Percentiles rank a stretch among this genome's conserved stretches.
Evolutionary conservation across 169 alveolate species (phyloP).

Genomic region (Babesia ovis): DNA sequence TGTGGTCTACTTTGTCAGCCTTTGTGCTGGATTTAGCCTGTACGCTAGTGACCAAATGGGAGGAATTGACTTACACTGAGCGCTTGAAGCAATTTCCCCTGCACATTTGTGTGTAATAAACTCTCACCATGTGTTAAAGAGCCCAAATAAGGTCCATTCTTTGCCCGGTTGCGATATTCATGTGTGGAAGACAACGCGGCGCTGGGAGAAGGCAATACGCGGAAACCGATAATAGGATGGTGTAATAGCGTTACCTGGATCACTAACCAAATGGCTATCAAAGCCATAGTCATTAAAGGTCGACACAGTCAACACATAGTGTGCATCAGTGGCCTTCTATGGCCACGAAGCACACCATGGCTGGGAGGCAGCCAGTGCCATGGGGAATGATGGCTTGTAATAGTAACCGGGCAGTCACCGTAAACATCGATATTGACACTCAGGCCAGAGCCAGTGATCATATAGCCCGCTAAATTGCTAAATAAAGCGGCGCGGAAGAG

Average conservation of each 20-base stretch:
- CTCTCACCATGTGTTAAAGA: no score
- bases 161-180: conserved; percentile 2
- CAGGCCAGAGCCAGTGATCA: not conserved
- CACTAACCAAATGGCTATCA: not conserved
- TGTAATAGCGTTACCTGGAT: not conserved
- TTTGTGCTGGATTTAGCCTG: no score
- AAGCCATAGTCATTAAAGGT: not conserved
- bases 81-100: no score
- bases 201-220: conserved; percentile 1
- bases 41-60: not conserved
- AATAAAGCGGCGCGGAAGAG: not conserved
- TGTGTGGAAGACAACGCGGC: not conserved
- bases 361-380: not conserved
- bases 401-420: no score
- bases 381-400: not conserved
- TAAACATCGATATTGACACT: no score
- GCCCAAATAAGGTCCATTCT: not conserved
- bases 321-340: not conserved
- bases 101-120: no score
- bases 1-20: no score
- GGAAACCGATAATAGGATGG: not conserved
- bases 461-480: not conserved
- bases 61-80: not conserved
- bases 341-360: not conserved
- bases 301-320: not conserved